These are phyloP conservation scores for Auriscalpium orientale DNA, from an alignment of 768 basidiomycete species.

Conservation along the genomic window DNA sequence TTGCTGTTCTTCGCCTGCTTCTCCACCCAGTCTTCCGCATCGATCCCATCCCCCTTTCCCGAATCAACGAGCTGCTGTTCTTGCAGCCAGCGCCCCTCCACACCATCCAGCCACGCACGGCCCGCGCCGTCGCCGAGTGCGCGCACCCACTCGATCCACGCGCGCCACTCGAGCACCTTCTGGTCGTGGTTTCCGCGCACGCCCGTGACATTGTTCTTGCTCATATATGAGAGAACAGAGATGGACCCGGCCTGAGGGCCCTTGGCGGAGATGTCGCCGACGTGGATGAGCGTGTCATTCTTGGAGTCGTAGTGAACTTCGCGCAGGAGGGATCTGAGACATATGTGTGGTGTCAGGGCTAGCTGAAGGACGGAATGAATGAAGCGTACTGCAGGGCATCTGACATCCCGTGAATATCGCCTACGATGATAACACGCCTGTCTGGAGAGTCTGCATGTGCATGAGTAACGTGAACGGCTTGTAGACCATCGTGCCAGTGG, in stretches of 20 bases:
- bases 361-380: conserved; percentile 18
- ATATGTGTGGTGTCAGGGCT: not conserved
- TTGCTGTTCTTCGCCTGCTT: not conserved
- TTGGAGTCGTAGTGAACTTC: conserved; percentile 51
- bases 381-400: conserved; percentile 47
- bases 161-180: conserved; percentile 80
- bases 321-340: conserved; percentile 49
- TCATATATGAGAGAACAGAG: conserved; percentile 57
- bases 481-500: not conserved
- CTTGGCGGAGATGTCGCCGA: conserved; percentile 79
- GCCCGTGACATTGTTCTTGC: conserved; percentile 55
- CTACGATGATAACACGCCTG: conserved; percentile 65
- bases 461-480: not conserved
- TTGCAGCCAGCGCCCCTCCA: conserved; percentile 37
- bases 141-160: conserved; percentile 78
- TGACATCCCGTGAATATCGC: conserved; percentile 85
- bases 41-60: too few species aligned
- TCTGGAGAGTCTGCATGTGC: conserved; percentile 36
- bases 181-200: conserved; percentile 97
- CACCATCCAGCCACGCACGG: conserved; percentile 42
- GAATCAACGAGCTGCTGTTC: too few species aligned
- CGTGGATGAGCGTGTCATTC: conserved; percentile 68
- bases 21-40: not conserved
- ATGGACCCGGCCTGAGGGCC: conserved; percentile 52
- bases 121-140: conserved; percentile 33